phyloP scores from a whole-genome alignment of 345 rosid species.

The Conringia planisiliqua region DNA sequence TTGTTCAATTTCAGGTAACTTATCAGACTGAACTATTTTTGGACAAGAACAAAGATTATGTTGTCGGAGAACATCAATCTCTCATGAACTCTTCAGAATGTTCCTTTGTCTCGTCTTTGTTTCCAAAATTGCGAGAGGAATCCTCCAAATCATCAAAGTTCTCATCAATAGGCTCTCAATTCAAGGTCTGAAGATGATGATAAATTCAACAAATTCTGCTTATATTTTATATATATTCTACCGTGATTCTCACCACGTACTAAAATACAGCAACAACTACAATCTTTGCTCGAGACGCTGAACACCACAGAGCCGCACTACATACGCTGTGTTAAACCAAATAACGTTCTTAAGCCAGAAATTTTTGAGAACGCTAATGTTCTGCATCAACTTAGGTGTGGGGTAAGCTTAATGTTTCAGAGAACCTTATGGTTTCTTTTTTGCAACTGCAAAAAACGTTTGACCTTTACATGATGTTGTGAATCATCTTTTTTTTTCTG shows the following conservation, averaged over 20 bases:
- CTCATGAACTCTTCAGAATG: slow-evolving; percentile 75
- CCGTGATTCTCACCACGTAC: slow-evolving; percentile 20
- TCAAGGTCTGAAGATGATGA: slow-evolving; percentile 57
- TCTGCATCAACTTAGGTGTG: slow-evolving; percentile 91
- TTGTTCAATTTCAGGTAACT: slow-evolving; percentile 59
- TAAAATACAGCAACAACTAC: slow-evolving; percentile 88
- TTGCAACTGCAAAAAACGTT: background rate
- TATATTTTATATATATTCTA: background rate
- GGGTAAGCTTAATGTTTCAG: slow-evolving; percentile 62
- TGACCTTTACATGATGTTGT: slow-evolving; percentile 1
- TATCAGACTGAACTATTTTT: slow-evolving; percentile 91
- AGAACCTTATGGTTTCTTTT: slow-evolving; percentile 18
- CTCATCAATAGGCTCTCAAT: slow-evolving; percentile 92
- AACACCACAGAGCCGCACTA: slow-evolving; percentile 94
- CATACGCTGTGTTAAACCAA: slow-evolving; percentile 96
- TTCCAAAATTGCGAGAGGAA: slow-evolving; percentile 75
- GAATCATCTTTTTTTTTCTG: slow-evolving; percentile 9
- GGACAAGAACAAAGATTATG: slow-evolving; percentile 97
- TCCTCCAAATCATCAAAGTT: slow-evolving; percentile 85
- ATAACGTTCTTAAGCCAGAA: slow-evolving; percentile 84
- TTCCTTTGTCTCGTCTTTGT: slow-evolving; percentile 77
- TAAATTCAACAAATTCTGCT: slow-evolving; percentile 1
- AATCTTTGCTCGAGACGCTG: slow-evolving; percentile 85
- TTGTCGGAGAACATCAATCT: slow-evolving; percentile 90
- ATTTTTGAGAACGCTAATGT: slow-evolving; percentile 80